Evolutionary conservation across 1,139 yeast genomes (phyloP), one percentile per base, ranked within the genome.

Genomic region (Zygosaccharomyces sapae): DNA sequence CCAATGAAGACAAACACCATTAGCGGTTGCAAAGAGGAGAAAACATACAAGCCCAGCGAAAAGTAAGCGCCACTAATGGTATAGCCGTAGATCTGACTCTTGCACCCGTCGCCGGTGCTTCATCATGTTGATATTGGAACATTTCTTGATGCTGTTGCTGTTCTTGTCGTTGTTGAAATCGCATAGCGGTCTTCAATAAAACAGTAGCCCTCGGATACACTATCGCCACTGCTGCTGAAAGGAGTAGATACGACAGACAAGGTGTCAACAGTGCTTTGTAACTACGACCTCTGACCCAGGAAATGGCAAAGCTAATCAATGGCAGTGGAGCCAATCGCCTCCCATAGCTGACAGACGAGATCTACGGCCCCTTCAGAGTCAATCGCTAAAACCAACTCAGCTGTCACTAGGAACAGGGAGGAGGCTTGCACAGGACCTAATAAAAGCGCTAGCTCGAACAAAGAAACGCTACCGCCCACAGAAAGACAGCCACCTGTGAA

Each of bases 381-480:
- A 19, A 29, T 10, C 5, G 33, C 34, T 9, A 46, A 34, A 5
- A 48, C 42, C 44, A 48, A 50, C 34, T 53, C 48, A 5, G 54
- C 38, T 5, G 52, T 47, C 30, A 60, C 31, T 19, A 61, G 43
- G 12, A 62, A 54, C 10, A 63, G 39, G 22, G 56, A 50, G 4
- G 65, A 54, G 5, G 66, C 51, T 42, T 61, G 62, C 5, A 59
- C 54, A 8, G 64, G 58, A 12, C 62, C 63, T 44, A 61, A 46
- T 10, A 57, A 37, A 40, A 52, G 52, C 40, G 50, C 58, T 40
- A 59, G 36, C 29, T 55, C 55, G 34, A 55, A 50, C 18, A 55
- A 38, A 55, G 46, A 40, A 55, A 50, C n/a, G 51, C 47, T 22
- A 56, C 44, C 20, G 48, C 27, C n/a, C 53, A 45, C 6, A 53